Conservation (phyloP, 805 yeast species). For the Sporopachydermia lactativora region DNA sequence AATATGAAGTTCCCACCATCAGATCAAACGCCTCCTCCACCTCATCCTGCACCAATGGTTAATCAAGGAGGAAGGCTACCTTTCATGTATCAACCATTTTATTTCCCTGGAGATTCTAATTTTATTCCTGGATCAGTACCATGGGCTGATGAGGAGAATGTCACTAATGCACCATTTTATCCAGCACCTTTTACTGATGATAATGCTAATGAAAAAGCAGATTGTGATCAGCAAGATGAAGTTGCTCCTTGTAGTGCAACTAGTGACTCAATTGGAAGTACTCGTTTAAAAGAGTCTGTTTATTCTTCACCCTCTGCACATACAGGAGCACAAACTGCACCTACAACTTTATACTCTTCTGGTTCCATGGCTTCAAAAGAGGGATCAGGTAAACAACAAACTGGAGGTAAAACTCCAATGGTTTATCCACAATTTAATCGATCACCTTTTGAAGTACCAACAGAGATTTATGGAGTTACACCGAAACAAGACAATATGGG, state of each 20-base stretch:
- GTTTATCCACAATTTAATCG: no score
- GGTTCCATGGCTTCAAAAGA: neutral
- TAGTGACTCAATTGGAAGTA: neutral
- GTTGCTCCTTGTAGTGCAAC: neutral
- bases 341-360: neutral
- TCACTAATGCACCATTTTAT: neutral
- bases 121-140: no score
- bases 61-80: constrained; percentile 12
- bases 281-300: neutral
- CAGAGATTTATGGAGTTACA: neutral
- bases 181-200: neutral
- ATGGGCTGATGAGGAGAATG: neutral
- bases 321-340: neutral
- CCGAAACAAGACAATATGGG: neutral
- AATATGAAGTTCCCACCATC: no score
- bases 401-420: no score
- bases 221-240: no score
- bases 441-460: neutral
- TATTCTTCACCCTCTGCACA: neutral
- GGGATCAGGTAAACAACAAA: no score
- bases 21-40: no score
- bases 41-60: no score
- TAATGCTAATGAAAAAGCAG: neutral
- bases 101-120: neutral
- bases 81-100: neutral